Evolutionary conservation across 768 basidiomycete species (phyloP).

Genomic region (Mycena capillaripes): DNA sequence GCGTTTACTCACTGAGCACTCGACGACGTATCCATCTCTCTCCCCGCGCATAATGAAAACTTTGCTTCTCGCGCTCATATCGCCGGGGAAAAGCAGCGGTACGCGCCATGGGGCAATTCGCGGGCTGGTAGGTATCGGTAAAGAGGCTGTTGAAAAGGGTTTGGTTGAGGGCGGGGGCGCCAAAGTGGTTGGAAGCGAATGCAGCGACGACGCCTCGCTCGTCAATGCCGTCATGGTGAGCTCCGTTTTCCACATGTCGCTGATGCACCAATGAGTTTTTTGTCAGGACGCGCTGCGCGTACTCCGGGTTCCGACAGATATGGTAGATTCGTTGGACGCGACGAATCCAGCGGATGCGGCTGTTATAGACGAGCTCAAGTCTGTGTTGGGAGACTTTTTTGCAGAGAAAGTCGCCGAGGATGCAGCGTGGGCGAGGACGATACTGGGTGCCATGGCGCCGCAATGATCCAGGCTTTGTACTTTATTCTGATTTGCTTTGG

Average conservation of each 20-base stretch:
- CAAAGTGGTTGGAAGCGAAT: slow-evolving; percentile 79
- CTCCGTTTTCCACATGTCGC: background rate
- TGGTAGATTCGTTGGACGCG: slow-evolving; percentile 70
- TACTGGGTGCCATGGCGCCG: slow-evolving; percentile 52
- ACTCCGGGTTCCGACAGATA: slow-evolving; percentile 69
- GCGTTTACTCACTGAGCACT: slow-evolving; percentile 83
- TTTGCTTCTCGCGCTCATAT: slow-evolving; percentile 87
- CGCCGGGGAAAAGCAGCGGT: slow-evolving; percentile 78
- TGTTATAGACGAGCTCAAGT: slow-evolving; percentile 61
- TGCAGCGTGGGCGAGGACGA: slow-evolving; percentile 73
- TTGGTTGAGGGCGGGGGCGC: slow-evolving; percentile 87
- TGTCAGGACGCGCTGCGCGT: slow-evolving; percentile 75
- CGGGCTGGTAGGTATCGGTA: slow-evolving; percentile 87
- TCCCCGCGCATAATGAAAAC: slow-evolving; percentile 95
- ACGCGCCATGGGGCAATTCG: slow-evolving; percentile 93
- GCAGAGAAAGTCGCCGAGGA: slow-evolving; percentile 69
- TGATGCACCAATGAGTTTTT: background rate
- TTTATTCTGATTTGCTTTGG: slow-evolving; percentile 13
- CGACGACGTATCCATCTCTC: slow-evolving; percentile 90
- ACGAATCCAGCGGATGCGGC: slow-evolving; percentile 62
- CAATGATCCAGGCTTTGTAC: slow-evolving; percentile 21
- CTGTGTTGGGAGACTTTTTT: slow-evolving; percentile 74
- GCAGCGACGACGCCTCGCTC: slow-evolving; percentile 57
- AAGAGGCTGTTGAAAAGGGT: slow-evolving; percentile 87
- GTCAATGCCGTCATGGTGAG: slow-evolving; percentile 75